Evolutionary conservation across 129 eudicot species (phyloP).

Genomic region (Chrysanthemum lavandulifolium): DNA sequence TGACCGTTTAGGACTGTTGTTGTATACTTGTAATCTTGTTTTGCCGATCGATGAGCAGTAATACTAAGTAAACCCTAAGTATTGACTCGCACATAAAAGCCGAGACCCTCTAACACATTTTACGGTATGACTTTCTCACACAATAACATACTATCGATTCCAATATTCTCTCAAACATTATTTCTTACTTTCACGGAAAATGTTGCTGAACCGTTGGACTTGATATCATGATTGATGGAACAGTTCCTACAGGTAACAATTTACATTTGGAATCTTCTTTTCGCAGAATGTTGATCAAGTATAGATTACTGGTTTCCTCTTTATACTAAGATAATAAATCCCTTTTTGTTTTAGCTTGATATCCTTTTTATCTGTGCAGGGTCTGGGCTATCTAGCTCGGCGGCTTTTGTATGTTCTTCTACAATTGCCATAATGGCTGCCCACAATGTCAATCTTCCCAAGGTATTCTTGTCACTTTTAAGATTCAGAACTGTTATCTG

Average conservation of each 20-base stretch:
- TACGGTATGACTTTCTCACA: too few species aligned
- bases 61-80: too few species aligned
- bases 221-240: constrained; percentile 92
- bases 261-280: background rate
- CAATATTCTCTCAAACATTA: too few species aligned
- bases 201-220: constrained; percentile 76
- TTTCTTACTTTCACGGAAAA: constrained; percentile 15
- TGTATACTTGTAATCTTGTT: too few species aligned
- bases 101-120: too few species aligned
- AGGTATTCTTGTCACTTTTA: constrained; percentile 48
- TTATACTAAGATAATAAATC: background rate
- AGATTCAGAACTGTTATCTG: background rate
- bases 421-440: constrained; percentile 98
- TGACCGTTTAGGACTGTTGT: too few species aligned
- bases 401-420: constrained; percentile 97
- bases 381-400: constrained; percentile 97
- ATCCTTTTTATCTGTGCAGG: constrained; percentile 42
- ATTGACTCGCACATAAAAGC: too few species aligned
- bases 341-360: constrained; percentile 6
- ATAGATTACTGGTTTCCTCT: constrained; percentile 1
- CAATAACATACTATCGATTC: too few species aligned
- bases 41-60: too few species aligned
- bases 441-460: constrained; percentile 55
- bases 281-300: background rate
- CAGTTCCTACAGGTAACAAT: constrained; percentile 83